Evolutionary conservation across 2,329 filamentous ascomycete species (phyloP), one percentile per base, ranked within the genome.

Genomic region (Monosporascus sp.): DNA sequence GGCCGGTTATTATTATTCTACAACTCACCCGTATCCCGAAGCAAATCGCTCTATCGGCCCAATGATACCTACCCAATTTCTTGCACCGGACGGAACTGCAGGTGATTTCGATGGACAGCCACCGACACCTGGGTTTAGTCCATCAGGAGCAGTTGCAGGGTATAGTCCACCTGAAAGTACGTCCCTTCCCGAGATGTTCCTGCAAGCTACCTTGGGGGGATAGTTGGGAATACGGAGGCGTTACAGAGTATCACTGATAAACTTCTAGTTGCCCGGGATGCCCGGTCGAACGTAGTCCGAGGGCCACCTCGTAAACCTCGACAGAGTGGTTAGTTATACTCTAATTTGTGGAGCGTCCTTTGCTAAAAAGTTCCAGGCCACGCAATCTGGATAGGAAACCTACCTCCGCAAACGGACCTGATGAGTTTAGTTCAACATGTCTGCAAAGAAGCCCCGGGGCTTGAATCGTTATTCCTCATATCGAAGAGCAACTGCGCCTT

Each of bases 401-500:
- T 97, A 0, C 92, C 93, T 4, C 88, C 90, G 0, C 88, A 90
- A 48, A 88, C 91, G 1, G 86, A 86, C 41, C 78, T 97, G 14
- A 85, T 90, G 71, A 88, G 82, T 54, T 75, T 97, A n/a, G 96
- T 97, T 50, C 85, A 94, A 55, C 89, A 97, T 67, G 94, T 97
- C 54, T 95, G 89, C 56, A 84, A 83, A 57, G 87, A 92, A 59
- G 86, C 90, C 0, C 80, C 79, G 0, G 82, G 91, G 1, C 83
- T 97, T 22, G 89, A 96, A 67, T 96, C 91, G 47, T 76, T 97
- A 0, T 97, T 97, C 61, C 75, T 97, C 37, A 97, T 97, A 41
- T 93, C 92, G 0, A 97, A 97, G 70, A 97, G 92, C 68, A 97
- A 97, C 67, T 97, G 93, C 65, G 93, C 92, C 0, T 97, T 97